Base-by-base conservation (phyloP, 345 rosid genomes). In the Boechera stricta region DNA sequence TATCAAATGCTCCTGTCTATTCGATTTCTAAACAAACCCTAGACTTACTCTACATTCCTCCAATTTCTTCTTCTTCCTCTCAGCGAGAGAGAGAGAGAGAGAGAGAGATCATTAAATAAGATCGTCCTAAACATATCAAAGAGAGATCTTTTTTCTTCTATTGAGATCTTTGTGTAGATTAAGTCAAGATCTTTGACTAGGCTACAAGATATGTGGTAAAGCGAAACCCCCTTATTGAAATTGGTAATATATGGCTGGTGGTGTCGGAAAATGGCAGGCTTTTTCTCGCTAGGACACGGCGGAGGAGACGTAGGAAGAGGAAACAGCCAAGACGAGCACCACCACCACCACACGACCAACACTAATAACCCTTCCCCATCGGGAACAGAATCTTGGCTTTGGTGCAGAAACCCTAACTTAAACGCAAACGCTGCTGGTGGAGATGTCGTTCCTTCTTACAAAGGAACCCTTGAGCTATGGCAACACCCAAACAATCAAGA, bases 241-340 rank as follows among this genome's bases (percentile, higher is more conserved):
- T 48, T 32, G 24, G 67, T 48, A 36, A 26, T 71, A 33, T 72
- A 78, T 78, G 81, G 81, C 77, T 65, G 41, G 63, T 78, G 62
- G 73, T 58, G 57, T 49, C 44, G 32, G 69, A 48, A 56, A 31
- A 90, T 90, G 96, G 90, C 91, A 69, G 86, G 85, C 24, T 64
- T 90, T 69, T 90, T 88, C 84, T 86, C 96, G 24, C 62, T 88
- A 90, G 84, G 86, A 42, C 79, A 82, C 52, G 47, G 75, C 48
- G 55, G 84, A 52, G 62, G 74, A 39, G 38, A 74, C 68, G 12
- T 71, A 47, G 52, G 52, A 62, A 67, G 82, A 41, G 63, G 58
- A 31, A 44, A 65, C 59, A 63, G 29, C 60, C 82, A 62, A 48
- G 61, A 79, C 47, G 49, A 58, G 1, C 35, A 73, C 36, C 41